Evolutionary conservation across 169 alveolate genomes (phyloP), one percentile per base, ranked within the genome.

Genomic region (Perkinsus olseni): DNA sequence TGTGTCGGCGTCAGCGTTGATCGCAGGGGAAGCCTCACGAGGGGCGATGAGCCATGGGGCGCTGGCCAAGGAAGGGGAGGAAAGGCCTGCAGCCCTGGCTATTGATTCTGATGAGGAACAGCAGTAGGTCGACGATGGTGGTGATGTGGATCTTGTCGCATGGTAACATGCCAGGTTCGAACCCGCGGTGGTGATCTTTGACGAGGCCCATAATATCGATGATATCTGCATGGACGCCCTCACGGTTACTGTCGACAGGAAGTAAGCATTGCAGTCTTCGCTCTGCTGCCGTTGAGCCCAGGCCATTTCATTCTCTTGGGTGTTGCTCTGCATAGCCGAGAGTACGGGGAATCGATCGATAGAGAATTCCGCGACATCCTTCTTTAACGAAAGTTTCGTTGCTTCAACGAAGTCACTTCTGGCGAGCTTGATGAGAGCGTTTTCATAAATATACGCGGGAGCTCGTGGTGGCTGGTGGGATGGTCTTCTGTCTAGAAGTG

Each of bases 141-240:
- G n/a, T n/a, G n/a, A n/a, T n/a, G n/a, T n/a, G n/a, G n/a, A n/a
- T n/a, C n/a, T n/a, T n/a, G n/a, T n/a, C n/a, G n/a, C n/a, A n/a
- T n/a, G n/a, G n/a, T n/a, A n/a, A n/a, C n/a, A n/a, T 62, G 82
- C 31, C 39, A 82, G 92, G 92, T 82, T 82, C n/a, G 97, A 98
- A 92, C 99, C 99, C 39, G 96, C 97, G 38, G 96, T 98, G 34
- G 98, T 99, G 6, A 99, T 99, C 0, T 98, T 99, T 94, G 99
- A 98, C 94, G 99, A 99, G 96, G 99, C 99, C n/a, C 99, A 99
- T 95, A 99, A 99, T 96, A 99, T 99, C 92, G 99, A 99, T 95
- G 98, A 99, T 94, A 99, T 98, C 48, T 99, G 99, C 95, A 98
- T 98, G 50, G 99, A 99, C 95, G 99, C 99, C 11, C 97, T 98